Evolutionary conservation across 208 protist species (phyloP).

Genomic region (Acanthamoeba lenticulata): DNA sequence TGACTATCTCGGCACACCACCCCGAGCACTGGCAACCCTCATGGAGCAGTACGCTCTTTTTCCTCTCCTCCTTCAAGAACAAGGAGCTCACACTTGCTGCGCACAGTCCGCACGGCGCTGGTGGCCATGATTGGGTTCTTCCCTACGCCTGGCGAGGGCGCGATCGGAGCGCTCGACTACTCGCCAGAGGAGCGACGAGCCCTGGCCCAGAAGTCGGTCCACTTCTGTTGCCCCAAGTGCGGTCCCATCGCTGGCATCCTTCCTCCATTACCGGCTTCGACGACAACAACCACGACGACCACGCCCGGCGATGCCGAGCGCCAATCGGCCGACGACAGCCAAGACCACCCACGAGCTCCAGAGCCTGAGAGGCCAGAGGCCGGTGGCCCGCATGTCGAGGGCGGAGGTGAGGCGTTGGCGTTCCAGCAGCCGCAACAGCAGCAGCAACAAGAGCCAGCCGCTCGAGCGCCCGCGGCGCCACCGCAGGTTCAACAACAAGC

Average conservation of each 20-base stretch:
- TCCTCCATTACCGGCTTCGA: neutral
- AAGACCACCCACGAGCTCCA: neutral
- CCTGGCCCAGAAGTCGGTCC: constrained; percentile 74
- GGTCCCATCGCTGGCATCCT: neutral
- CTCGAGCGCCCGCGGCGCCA: neutral
- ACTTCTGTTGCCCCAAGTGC: constrained; percentile 76
- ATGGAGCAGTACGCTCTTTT: constrained; percentile 82
- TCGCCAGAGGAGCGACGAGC: constrained; percentile 71
- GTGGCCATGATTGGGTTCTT: constrained; percentile 89
- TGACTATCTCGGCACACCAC: constrained; percentile 89
- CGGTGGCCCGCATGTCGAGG: neutral
- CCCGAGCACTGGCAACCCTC: constrained; percentile 88
- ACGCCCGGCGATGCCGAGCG: neutral
- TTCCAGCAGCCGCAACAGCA: neutral
- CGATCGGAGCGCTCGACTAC: constrained; percentile 87
- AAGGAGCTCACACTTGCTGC: neutral
- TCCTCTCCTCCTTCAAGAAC: neutral
- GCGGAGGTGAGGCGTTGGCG: neutral
- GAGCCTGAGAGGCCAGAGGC: neutral
- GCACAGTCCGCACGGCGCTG: constrained; percentile 84
- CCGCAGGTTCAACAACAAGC: neutral
- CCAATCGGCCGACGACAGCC: neutral
- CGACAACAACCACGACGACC: neutral
- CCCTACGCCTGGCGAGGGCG: constrained; percentile 85
- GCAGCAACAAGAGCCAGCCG: neutral